These are phyloP conservation scores for Citrus australasica DNA, from an alignment of 345 rosid genomes.

Conservation along the genomic window DNA sequence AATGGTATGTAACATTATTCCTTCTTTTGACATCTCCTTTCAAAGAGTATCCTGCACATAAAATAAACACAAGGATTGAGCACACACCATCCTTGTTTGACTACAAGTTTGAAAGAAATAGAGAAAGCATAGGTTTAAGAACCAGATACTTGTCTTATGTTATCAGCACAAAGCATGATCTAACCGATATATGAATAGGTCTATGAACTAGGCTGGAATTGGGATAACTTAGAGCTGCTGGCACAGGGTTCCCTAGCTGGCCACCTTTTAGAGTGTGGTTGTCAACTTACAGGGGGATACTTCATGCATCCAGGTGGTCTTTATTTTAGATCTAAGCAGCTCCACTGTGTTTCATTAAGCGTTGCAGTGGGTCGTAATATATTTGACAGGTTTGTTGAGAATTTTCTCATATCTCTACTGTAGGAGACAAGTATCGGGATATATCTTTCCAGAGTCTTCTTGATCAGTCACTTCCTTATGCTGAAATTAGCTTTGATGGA, in stretches of 20 bases:
- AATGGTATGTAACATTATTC: constrained; percentile 47
- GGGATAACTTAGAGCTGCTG: constrained; percentile 72
- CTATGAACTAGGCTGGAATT: constrained; percentile 93
- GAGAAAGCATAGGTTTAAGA: not conserved
- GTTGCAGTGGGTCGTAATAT: not conserved
- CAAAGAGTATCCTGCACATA: not conserved
- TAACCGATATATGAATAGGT: constrained; percentile 38
- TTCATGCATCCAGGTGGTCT: constrained; percentile 93
- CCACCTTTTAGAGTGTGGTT: constrained; percentile 93
- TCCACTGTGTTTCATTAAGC: not conserved
- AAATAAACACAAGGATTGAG: not conserved
- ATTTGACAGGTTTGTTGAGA: constrained; percentile 1
- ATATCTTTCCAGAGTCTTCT: constrained; percentile 52
- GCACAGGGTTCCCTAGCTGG: constrained; percentile 92
- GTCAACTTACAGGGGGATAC: constrained; percentile 98
- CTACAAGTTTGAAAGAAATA: not conserved
- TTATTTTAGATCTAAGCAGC: not conserved
- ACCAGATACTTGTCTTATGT: not conserved
- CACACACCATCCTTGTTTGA: not conserved
- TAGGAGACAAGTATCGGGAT: constrained; percentile 72
- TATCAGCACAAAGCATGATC: constrained; percentile 3
- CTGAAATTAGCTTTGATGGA: constrained; percentile 67
- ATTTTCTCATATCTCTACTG: constrained; percentile 16
- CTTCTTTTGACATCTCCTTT: not conserved
- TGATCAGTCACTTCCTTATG: constrained; percentile 85